A percentile compares a stretch with the other conserved stretches of the same genome.
phyloP scores from a whole-genome alignment of 106 monocot genomes.

The Cymbidium sinense region DNA sequence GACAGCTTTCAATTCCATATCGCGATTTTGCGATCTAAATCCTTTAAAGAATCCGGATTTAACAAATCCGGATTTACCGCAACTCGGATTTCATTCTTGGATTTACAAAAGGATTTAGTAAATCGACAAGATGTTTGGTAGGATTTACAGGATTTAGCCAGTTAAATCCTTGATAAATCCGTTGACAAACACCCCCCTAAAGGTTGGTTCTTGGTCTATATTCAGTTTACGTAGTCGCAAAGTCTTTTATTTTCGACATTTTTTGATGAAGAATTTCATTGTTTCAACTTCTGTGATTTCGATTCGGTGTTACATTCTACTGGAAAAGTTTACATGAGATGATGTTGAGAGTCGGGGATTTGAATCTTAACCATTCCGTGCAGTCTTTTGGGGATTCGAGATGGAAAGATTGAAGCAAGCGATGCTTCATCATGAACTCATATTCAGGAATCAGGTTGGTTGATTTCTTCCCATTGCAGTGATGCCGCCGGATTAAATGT shows the following conservation, averaged over 20 bases:
- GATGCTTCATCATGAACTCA: slow-evolving; percentile 53
- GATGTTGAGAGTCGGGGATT: slow-evolving; percentile 19
- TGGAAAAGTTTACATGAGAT: not conserved
- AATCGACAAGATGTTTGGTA: no score
- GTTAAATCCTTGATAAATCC: no score
- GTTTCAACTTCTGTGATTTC: not conserved
- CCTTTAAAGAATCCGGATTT: no score
- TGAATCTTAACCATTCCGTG: slow-evolving; percentile 23
- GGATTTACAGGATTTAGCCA: no score
- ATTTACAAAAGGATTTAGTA: no score
- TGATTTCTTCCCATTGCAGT: slow-evolving; percentile 2
- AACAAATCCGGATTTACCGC: no score
- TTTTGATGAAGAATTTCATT: not conserved
- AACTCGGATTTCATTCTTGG: no score
- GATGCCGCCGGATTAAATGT: not conserved
- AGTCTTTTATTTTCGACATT: not conserved
- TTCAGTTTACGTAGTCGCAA: not conserved
- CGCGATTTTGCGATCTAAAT: no score
- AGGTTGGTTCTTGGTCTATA: not conserved
- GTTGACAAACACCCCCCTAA: no score
- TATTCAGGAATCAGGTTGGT: slow-evolving; percentile 49
- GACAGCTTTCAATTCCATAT: no score
- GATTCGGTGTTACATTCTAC: not conserved
- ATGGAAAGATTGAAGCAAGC: slow-evolving; percentile 42
- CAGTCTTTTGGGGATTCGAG: slow-evolving; percentile 16